Conservation (phyloP, 2,329 filamentous ascomycete genomes). For the Ophiobolus disseminans region DNA sequence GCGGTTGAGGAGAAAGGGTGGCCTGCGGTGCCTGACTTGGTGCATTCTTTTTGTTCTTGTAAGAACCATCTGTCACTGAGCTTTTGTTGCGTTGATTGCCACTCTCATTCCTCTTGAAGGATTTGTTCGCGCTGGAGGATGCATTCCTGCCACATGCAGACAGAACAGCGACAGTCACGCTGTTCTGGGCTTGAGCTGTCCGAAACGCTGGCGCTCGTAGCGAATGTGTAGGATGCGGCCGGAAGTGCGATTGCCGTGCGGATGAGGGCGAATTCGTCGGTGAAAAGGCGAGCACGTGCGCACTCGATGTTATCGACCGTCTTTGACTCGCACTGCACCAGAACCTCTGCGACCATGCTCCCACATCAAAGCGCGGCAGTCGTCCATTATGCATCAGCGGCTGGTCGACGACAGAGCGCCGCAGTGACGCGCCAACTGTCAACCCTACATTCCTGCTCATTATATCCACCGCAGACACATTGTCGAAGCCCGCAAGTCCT, state of each 20-base stretch:
- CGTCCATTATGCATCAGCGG: constrained; percentile 24
- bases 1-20: constrained; percentile 39
- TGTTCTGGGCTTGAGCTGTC: constrained; percentile 17
- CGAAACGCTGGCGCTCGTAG: constrained; percentile 12
- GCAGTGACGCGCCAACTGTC: constrained; percentile 43
- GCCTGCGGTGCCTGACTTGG: constrained; percentile 35
- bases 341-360: constrained; percentile 15
- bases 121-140: constrained; percentile 30
- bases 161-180: constrained; percentile 33
- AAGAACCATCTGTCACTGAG: constrained; percentile 39
- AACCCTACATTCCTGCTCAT: constrained; percentile 56
- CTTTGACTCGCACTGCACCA: constrained; percentile 5
- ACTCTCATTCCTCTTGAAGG: constrained; percentile 18
- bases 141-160: constrained; percentile 41
- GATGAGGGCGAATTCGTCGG: constrained; percentile 7
- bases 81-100: constrained; percentile 47
- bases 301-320: constrained; percentile 17
- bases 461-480: constrained; percentile 45
- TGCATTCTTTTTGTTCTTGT: constrained; percentile 26
- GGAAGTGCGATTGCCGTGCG: constrained; percentile 20
- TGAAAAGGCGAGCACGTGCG: constrained; percentile 6
- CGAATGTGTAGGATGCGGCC: constrained; percentile 15
- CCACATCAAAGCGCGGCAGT: constrained; percentile 21
- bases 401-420: constrained; percentile 40
- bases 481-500: constrained; percentile 23